Evolutionary conservation across 345 rosid genomes (phyloP), one percentile per base, ranked within the genome.

Genomic region (Abelmoschus esculentus): DNA sequence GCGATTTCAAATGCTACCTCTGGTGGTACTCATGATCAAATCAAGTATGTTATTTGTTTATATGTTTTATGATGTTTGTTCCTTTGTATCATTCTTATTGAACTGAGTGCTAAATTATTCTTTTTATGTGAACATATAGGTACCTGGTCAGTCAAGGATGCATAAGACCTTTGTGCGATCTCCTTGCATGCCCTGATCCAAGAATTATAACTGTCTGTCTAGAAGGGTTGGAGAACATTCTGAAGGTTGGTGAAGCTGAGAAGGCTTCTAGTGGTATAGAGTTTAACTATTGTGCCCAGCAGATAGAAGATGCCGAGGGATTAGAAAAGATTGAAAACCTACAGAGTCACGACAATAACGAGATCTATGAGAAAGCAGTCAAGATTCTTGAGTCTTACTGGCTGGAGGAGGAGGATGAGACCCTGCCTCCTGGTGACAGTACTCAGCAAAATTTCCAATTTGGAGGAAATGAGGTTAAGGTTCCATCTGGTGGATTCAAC

Each of bases 1-100:
- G 96, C 96, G 31, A 80, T 92, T 66, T 92, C 96, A 38, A 92
- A 92, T 77, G 91, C 96, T 67, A 89, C 98, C 13, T 92, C 97
- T 64, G 96, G 98, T 49, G 97, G 98, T 55, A 67, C 86, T 64
- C 96, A 83, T 75, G 93, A 90, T 32, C 98, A 92, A 74, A 87
- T 90, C 84, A 86, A 87, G 96, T 92, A 83, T 34, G 82, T 72
- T 71, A 58, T 17, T 9, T 44, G 22, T 14, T 36, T 60, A 15
- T 19, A 11, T 60, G 11, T 15, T 59, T 59, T 15, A 0, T 34
- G 38, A 12, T 61, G 66, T n/a, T 46, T 19, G 2, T 69, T 59
- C 31, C 12, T 46, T 61, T 6, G 26, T 64, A 50, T 40, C 56
- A 19, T 31, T 19, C 15, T 60, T 63, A 17, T 65, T 40, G 28